Percentiles rank a stretch among this genome's conserved stretches.
These are phyloP conservation scores for Trichophyton rubrum DNA, from an alignment of 2,329 filamentous ascomycete genomes.

Conservation along the genomic window DNA sequence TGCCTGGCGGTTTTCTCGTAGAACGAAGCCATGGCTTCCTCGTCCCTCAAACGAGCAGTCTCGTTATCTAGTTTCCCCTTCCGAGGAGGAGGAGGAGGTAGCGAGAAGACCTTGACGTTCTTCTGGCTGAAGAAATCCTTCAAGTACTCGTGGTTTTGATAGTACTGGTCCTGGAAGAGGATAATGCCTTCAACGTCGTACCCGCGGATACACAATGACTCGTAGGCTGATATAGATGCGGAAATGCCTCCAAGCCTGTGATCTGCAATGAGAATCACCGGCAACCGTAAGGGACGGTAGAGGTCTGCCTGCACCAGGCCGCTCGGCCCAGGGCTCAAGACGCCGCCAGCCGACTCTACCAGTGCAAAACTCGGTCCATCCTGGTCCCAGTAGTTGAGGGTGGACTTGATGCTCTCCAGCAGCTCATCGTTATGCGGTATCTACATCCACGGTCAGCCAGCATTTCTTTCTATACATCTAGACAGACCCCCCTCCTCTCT, in stretches of 20 bases:
- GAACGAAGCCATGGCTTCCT: constrained; percentile 48
- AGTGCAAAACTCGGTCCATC: constrained; percentile 11
- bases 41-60: constrained; percentile 36
- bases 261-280: constrained; percentile 63
- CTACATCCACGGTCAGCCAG: constrained; percentile 21
- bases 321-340: constrained; percentile 65
- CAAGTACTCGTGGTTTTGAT: constrained; percentile 58
- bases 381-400: constrained; percentile 23
- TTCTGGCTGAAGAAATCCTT: constrained; percentile 52
- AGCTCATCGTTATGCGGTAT: constrained; percentile 42
- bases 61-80: constrained; percentile 19
- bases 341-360: constrained; percentile 70
- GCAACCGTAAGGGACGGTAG: constrained; percentile 60
- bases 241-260: constrained; percentile 67
- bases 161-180: constrained; percentile 53
- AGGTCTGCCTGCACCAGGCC: constrained; percentile 66
- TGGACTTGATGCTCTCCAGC: constrained; percentile 37
- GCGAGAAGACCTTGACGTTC: constrained; percentile 43
- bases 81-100: constrained; percentile 48
- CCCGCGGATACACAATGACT: constrained; percentile 63
- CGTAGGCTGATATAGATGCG: constrained; percentile 65
- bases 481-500: not conserved
- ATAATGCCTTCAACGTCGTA: constrained; percentile 62
- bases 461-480: not conserved
- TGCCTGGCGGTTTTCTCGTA: constrained; percentile 41